Evolutionary conservation across 2,329 filamentous ascomycete genomes (phyloP).

Genomic region (Exophiala sp.): DNA sequence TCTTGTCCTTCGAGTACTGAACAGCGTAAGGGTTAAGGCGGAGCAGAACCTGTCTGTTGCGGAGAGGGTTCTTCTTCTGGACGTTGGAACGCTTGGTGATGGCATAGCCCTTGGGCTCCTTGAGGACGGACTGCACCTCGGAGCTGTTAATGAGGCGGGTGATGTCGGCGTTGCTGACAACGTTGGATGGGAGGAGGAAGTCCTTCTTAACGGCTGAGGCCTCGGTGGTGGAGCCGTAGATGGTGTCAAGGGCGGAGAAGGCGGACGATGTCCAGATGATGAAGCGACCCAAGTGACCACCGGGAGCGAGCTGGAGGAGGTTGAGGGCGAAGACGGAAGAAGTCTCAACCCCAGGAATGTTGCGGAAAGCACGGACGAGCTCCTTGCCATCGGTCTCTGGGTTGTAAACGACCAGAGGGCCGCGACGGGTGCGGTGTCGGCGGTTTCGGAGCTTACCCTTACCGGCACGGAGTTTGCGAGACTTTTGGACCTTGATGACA

Average conservation of each 20-base stretch:
- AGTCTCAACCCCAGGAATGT: constrained; percentile 97
- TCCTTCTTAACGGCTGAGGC: constrained; percentile 96
- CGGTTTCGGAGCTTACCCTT: constrained; percentile 99
- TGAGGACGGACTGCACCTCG: constrained; percentile 94
- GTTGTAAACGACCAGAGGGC: constrained; percentile 96
- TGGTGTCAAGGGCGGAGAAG: constrained; percentile 91
- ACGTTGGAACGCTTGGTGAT: constrained; percentile 84
- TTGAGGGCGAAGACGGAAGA: constrained; percentile 90
- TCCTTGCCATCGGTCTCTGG: constrained; percentile 92
- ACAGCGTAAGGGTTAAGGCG: constrained; percentile 97
- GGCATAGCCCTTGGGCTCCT: constrained; percentile 83
- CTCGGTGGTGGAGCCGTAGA: constrained; percentile 91
- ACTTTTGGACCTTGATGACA: constrained; percentile 91
- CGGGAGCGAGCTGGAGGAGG: constrained; percentile 97
- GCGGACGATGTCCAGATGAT: constrained; percentile 95
- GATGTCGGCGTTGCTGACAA: constrained; percentile 92
- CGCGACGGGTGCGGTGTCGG: constrained; percentile 95
- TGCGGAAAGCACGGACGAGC: constrained; percentile 92
- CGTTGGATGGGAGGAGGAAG: constrained; percentile 91
- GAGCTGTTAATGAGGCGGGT: constrained; percentile 98
- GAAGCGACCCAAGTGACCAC: constrained; percentile 98
- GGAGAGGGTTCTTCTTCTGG: constrained; percentile 99
- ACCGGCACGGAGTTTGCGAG: constrained; percentile 94
- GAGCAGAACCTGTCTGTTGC: constrained; percentile 98
- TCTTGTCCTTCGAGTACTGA: constrained; percentile 81